These are phyloP conservation scores for Exophiala sp. DNA, from an alignment of 2,329 filamentous ascomycete species.

Conservation along the genomic window DNA sequence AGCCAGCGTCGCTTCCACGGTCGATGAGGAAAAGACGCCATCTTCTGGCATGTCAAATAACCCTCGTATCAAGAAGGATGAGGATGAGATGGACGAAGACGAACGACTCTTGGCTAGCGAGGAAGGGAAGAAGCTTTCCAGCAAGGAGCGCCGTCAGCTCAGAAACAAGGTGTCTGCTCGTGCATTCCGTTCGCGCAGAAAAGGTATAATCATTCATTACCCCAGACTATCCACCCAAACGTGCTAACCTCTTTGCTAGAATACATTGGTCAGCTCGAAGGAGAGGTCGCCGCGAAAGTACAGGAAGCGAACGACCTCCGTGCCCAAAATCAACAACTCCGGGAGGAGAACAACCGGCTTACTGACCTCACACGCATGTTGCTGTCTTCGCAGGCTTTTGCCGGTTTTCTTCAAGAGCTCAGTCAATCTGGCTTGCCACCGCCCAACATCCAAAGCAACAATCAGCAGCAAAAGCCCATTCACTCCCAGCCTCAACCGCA, in stretches of 20 bases:
- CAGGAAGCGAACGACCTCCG: conserved; percentile 78
- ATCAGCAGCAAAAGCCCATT: conserved; percentile 35
- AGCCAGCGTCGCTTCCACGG: conserved; percentile 54
- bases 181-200: conserved; percentile 94
- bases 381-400: conserved; percentile 74
- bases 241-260: conserved; percentile 61
- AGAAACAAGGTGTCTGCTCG: conserved; percentile 98
- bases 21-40: conserved; percentile 46
- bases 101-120: conserved; percentile 91
- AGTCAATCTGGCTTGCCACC: conserved; percentile 52
- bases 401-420: conserved; percentile 67
- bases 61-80: conserved; percentile 76
- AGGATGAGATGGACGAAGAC: conserved; percentile 98
- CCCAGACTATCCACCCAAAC: conserved; percentile 1
- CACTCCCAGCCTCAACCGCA: conserved; percentile 40
- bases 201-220: conserved; percentile 59
- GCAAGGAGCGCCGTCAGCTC: conserved; percentile 94
- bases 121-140: conserved; percentile 97
- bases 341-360: conserved; percentile 78
- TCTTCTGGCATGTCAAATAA: conserved; percentile 41
- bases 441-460: conserved; percentile 35
- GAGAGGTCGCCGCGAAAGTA: conserved; percentile 75
- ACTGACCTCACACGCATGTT: conserved; percentile 75
- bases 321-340: conserved; percentile 70
- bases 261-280: conserved; percentile 92